Conservation (phyloP, 306 rosid species). For the Argentina anserina region DNA sequence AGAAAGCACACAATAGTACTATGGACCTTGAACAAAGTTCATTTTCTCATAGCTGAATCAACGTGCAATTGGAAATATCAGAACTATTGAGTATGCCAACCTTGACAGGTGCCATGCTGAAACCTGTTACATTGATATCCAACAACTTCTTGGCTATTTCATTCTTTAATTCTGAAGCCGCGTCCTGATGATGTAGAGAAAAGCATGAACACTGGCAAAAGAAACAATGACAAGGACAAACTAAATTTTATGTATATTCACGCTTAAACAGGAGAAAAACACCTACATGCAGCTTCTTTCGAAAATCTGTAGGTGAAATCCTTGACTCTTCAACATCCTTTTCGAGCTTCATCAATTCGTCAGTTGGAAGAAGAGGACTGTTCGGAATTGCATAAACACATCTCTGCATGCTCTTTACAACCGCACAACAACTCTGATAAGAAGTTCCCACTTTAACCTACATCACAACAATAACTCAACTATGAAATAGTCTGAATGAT, state of each 20-base stretch:
- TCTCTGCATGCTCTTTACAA: constrained; percentile 84
- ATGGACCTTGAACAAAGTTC: constrained; percentile 3
- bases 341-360: constrained; percentile 61
- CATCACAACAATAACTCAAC: constrained; percentile 24
- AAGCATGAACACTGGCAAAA: constrained; percentile 16
- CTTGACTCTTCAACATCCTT: constrained; percentile 56
- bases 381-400: constrained; percentile 83
- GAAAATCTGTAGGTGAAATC: constrained; percentile 56
- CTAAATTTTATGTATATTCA: not conserved
- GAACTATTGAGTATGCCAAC: constrained; percentile 39
- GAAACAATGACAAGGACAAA: constrained; percentile 13
- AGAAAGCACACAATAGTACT: constrained; percentile 11
- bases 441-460: constrained; percentile 76
- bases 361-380: constrained; percentile 38
- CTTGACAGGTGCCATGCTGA: constrained; percentile 86
- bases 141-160: constrained; percentile 65
- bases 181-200: constrained; percentile 44
- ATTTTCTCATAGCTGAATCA: constrained; percentile 11
- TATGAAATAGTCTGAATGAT: constrained; percentile 13
- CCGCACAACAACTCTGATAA: constrained; percentile 85
- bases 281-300: constrained; percentile 63
- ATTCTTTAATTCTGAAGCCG: constrained; percentile 59
- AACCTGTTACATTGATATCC: constrained; percentile 63
- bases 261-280: constrained; percentile 4
- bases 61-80: constrained; percentile 6